These are phyloP conservation scores for Odontarrhena argentea DNA, from an alignment of 345 rosid genomes.

Conservation along the genomic window DNA sequence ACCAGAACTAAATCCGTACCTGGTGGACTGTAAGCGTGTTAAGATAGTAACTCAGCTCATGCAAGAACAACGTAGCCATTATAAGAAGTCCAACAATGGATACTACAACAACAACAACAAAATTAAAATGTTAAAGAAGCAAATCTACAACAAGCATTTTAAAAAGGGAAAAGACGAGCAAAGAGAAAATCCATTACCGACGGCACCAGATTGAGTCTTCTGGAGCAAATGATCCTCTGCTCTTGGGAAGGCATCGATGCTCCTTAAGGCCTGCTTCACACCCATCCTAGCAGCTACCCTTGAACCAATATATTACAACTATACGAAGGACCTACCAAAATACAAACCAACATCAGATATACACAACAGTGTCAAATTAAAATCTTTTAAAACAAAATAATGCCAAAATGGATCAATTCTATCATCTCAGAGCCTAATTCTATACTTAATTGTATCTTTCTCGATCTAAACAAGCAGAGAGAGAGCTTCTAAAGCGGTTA, in stretches of 20 bases:
- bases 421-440: neutral
- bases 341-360: conserved; percentile 5
- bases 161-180: neutral
- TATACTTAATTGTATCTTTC: neutral
- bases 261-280: conserved; percentile 75
- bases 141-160: neutral
- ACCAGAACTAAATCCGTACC: conserved; percentile 48
- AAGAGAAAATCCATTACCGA: conserved; percentile 50
- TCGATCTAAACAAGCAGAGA: conserved; percentile 28
- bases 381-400: neutral
- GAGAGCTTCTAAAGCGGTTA: conserved; percentile 20
- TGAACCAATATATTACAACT: neutral
- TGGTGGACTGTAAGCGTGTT: conserved; percentile 81
- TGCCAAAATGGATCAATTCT: neutral
- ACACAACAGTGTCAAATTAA: too few relatives aligned
- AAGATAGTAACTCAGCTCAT: conserved; percentile 86
- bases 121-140: neutral
- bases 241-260: conserved; percentile 94
- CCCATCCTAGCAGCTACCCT: conserved; percentile 55
- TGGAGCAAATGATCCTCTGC: conserved; percentile 94
- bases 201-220: conserved; percentile 93
- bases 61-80: conserved; percentile 87
- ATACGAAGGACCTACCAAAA: conserved; percentile 19
- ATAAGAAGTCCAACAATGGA: conserved; percentile 78
- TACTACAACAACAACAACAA: conserved; percentile 52